Conservation (phyloP, 1,284 basidiomycete genomes). For the Bondarzewia mesenterica region DNA sequence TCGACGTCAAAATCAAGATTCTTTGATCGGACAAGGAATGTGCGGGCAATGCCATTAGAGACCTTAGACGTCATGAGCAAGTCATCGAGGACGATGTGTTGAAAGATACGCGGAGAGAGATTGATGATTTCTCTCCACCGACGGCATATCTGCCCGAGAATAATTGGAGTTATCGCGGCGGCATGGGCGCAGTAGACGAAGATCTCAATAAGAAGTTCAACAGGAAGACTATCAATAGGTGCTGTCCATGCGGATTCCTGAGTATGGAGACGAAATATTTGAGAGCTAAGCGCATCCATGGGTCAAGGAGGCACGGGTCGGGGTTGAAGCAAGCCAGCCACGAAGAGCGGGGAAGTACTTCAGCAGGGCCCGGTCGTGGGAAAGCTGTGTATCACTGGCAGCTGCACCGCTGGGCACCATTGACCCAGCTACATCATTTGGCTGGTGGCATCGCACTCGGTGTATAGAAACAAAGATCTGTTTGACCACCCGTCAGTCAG, state of each 20-base stretch:
- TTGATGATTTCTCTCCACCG: constrained; percentile 45
- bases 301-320: too few species aligned
- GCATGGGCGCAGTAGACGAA: constrained; percentile 36
- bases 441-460: too few species aligned
- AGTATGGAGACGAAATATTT: background rate
- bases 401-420: too few species aligned
- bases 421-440: too few species aligned
- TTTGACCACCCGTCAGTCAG: too few species aligned
- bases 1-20: constrained; percentile 48
- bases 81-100: constrained; percentile 43
- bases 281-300: constrained; percentile 5
- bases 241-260: constrained; percentile 1
- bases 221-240: constrained; percentile 34
- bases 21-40: constrained; percentile 46
- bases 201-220: constrained; percentile 57
- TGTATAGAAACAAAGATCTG: too few species aligned
- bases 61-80: constrained; percentile 23
- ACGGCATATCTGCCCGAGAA: constrained; percentile 42
- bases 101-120: constrained; percentile 52
- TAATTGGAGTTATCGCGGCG: constrained; percentile 35
- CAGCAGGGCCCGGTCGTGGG: too few species aligned
- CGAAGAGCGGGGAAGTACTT: too few species aligned
- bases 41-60: constrained; percentile 32
- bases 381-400: too few species aligned
- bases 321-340: background rate